phyloP scores from a whole-genome alignment of 1,284 basidiomycete genomes.

The Wolfiporia cocos region DNA sequence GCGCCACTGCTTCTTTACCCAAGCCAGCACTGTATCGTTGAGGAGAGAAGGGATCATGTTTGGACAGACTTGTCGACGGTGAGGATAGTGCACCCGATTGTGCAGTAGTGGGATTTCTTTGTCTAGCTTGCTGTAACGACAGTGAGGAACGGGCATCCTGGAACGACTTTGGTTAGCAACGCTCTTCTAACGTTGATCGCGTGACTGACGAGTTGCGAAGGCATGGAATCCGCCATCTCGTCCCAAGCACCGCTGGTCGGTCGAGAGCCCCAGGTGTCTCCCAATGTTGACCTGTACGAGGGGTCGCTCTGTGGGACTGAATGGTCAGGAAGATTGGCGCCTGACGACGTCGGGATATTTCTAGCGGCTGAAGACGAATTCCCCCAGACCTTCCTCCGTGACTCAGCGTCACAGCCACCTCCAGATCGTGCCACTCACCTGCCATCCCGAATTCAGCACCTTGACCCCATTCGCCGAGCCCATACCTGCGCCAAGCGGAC shows the following conservation, averaged over 20 bases:
- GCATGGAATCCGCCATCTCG: constrained; percentile 39
- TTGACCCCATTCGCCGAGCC: constrained; percentile 42
- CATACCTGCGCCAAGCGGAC: constrained; percentile 51
- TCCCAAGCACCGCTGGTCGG: constrained; percentile 58
- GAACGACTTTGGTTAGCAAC: too few species aligned
- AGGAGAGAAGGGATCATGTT: constrained; percentile 45
- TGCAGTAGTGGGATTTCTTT: constrained; percentile 39
- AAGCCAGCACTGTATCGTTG: constrained; percentile 44
- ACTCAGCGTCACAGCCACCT: not conserved
- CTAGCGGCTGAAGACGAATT: constrained; percentile 44
- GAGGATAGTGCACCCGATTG: constrained; percentile 23
- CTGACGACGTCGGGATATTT: constrained; percentile 59
- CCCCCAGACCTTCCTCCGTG: constrained; percentile 48
- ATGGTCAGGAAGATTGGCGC: constrained; percentile 44
- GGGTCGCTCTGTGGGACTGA: constrained; percentile 42
- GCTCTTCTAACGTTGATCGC: constrained; percentile 1
- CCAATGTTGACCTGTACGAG: constrained; percentile 38
- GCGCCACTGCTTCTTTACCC: constrained; percentile 30
- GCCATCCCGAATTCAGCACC: constrained; percentile 59
- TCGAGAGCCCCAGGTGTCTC: constrained; percentile 50
- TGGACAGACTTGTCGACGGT: constrained; percentile 23
- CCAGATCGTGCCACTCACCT: constrained; percentile 38
- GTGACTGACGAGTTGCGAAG: constrained; percentile 32
- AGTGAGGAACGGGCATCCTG: constrained; percentile 17
- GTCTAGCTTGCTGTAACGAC: constrained; percentile 39